Conservation (phyloP, 495 filamentous ascomycete genomes). For the Rostrohypoxylon terebratum region DNA sequence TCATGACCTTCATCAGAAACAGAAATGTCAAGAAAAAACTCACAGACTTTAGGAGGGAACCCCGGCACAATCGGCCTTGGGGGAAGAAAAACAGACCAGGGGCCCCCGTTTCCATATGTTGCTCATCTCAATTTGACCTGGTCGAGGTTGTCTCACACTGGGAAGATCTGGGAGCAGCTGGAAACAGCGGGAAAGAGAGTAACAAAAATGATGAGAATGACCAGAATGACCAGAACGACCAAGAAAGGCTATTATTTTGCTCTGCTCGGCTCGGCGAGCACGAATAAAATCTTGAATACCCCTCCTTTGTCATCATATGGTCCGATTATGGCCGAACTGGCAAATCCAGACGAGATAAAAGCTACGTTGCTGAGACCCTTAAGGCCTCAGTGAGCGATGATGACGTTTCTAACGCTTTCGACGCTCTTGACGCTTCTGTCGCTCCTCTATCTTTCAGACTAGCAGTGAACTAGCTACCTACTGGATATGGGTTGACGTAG, state of each 20-base stretch:
- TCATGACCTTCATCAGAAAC: slow-evolving; percentile 39
- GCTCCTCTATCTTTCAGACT: slow-evolving; percentile 1
- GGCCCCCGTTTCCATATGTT: slow-evolving; percentile 47
- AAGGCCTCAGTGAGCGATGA: slow-evolving; percentile 1
- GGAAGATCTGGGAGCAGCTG: not conserved
- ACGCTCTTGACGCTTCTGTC: not conserved
- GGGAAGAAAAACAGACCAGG: slow-evolving; percentile 39
- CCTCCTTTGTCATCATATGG: slow-evolving; percentile 46
- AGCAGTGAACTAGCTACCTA: slow-evolving; percentile 5
- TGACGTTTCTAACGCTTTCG: not conserved
- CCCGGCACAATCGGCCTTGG: slow-evolving; percentile 41
- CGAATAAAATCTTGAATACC: slow-evolving; percentile 43
- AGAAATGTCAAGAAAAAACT: slow-evolving; percentile 29
- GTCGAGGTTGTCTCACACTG: slow-evolving; percentile 48
- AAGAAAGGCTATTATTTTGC: slow-evolving; percentile 40
- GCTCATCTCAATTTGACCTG: slow-evolving; percentile 55
- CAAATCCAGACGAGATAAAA: slow-evolving; percentile 37
- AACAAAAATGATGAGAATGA: slow-evolving; percentile 29
- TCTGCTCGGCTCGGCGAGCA: slow-evolving; percentile 46
- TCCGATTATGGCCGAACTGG: slow-evolving; percentile 47
- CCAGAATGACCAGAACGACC: not conserved
- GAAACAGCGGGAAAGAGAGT: slow-evolving; percentile 31
- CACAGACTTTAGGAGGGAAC: slow-evolving; percentile 36
- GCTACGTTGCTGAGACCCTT: slow-evolving; percentile 33
- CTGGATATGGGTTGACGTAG: slow-evolving; percentile 18